A percentile compares a stretch with the other conserved stretches of the same genome.
These are phyloP conservation scores for Phialocephala sp. DNA, from an alignment of 2,329 filamentous ascomycete species.

Conservation along the genomic window DNA sequence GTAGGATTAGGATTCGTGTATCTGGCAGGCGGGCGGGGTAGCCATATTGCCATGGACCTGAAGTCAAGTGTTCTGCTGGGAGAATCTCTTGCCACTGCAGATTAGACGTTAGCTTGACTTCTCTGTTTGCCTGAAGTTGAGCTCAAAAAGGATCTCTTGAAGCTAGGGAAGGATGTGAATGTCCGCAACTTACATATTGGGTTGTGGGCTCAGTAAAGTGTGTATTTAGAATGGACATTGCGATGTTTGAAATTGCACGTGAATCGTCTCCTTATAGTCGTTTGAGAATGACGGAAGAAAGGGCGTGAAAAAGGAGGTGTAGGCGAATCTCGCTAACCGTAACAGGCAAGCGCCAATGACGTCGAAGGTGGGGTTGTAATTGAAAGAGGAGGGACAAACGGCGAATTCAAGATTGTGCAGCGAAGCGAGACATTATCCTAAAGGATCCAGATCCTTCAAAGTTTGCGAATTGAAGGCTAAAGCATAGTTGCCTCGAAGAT, in stretches of 20 bases:
- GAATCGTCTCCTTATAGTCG: not conserved
- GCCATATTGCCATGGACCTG: slow-evolving; percentile 33
- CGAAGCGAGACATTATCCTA: not conserved
- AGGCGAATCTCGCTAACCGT: not conserved
- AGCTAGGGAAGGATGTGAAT: too few relatives aligned
- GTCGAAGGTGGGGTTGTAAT: not conserved
- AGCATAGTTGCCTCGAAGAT: too few relatives aligned
- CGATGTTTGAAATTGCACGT: not conserved
- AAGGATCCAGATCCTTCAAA: too few relatives aligned
- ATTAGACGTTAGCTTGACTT: not conserved
- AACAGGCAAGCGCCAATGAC: not conserved
- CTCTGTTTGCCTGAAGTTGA: not conserved
- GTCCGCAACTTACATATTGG: not conserved
- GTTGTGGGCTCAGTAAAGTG: slow-evolving; percentile 4
- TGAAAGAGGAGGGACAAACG: not conserved
- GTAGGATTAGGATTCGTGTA: slow-evolving; percentile 33
- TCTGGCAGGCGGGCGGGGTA: slow-evolving; percentile 35
- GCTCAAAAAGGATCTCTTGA: too few relatives aligned
- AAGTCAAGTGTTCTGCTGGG: not conserved
- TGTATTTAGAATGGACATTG: not conserved
- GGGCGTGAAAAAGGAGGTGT: not conserved
- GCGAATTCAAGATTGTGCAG: not conserved
- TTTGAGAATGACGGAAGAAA: not conserved
- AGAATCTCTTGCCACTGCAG: slow-evolving; percentile 5
- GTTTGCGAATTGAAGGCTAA: too few relatives aligned